Conservation (phyloP, 495 filamentous ascomycete genomes). For the Tirmania nivea region DNA sequence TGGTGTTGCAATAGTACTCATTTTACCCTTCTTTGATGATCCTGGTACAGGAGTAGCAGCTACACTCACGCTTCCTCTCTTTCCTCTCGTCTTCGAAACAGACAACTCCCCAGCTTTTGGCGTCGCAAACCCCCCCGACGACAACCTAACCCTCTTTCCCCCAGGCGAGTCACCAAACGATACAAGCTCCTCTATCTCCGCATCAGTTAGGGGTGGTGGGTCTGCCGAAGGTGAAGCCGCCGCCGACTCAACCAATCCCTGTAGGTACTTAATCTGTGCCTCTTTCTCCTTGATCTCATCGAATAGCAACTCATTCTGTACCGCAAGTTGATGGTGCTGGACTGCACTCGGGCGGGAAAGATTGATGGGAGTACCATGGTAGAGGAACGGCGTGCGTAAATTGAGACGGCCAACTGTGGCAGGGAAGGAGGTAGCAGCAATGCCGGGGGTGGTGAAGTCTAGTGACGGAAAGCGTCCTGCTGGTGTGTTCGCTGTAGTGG, state of each 20-base stretch:
- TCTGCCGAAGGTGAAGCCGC: not conserved
- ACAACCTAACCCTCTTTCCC: slow-evolving; percentile 11
- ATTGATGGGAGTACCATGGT: not conserved
- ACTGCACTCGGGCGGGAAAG: not conserved
- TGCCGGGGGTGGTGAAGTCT: not conserved
- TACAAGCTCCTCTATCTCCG: slow-evolving; percentile 6
- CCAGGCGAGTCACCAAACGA: slow-evolving; percentile 18
- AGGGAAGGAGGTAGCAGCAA: not conserved
- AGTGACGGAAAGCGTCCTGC: not conserved
- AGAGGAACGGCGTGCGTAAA: not conserved
- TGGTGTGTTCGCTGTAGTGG: not conserved
- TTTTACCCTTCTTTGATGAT: slow-evolving; percentile 5
- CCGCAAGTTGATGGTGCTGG: slow-evolving; percentile 7
- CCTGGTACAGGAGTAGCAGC: slow-evolving; percentile 3
- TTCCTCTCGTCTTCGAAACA: not conserved
- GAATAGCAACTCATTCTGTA: slow-evolving; percentile 10
- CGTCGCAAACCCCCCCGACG: not conserved
- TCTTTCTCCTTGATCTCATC: slow-evolving; percentile 14
- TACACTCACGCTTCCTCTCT: not conserved
- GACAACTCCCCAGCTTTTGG: not conserved
- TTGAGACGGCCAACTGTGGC: not conserved
- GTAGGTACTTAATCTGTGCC: slow-evolving; percentile 11
- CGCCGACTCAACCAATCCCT: slow-evolving; percentile 8
- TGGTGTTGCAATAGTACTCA: slow-evolving; percentile 6
- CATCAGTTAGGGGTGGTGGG: not conserved